These are phyloP conservation scores for Gyrodon lividus DNA, from an alignment of 768 basidiomycete genomes.

Conservation along the genomic window DNA sequence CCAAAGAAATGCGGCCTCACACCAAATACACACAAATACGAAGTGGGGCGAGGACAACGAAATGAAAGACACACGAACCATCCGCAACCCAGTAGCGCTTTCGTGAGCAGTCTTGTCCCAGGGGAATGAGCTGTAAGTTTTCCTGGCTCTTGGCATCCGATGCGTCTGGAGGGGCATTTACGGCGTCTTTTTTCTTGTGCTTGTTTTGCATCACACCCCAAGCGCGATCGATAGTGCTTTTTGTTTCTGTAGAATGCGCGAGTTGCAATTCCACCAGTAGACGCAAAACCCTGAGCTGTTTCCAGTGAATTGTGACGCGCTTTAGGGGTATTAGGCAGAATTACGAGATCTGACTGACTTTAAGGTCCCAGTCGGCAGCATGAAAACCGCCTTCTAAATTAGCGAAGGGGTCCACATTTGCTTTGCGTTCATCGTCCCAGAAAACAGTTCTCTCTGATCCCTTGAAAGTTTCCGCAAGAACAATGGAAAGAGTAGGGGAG, in stretches of 20 bases:
- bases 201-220: conserved; percentile 86
- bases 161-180: conserved; percentile 52
- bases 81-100: conserved; percentile 86
- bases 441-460: conserved; percentile 72
- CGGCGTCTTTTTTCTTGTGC: conserved; percentile 75
- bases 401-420: conserved; percentile 74
- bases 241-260: conserved; percentile 63
- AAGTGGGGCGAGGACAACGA: conserved; percentile 30
- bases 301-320: conserved; percentile 23
- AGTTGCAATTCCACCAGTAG: conserved; percentile 86
- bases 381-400: conserved; percentile 72
- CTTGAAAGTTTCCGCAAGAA: conserved; percentile 73
- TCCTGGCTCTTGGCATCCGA: conserved; percentile 67
- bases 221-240: conserved; percentile 73
- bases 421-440: conserved; percentile 69
- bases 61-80: conserved; percentile 67
- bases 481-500: conserved; percentile 65
- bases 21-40: conserved; percentile 77
- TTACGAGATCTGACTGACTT: conserved; percentile 50
- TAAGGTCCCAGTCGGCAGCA: conserved; percentile 76
- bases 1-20: conserved; percentile 45
- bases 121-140: conserved; percentile 60
- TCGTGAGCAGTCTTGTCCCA: conserved; percentile 74
- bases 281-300: conserved; percentile 77
- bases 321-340: conserved; percentile 26